Evolutionary conservation across 2,329 filamentous ascomycete species (phyloP).

Genomic region (Didymosphaeria variabile): DNA sequence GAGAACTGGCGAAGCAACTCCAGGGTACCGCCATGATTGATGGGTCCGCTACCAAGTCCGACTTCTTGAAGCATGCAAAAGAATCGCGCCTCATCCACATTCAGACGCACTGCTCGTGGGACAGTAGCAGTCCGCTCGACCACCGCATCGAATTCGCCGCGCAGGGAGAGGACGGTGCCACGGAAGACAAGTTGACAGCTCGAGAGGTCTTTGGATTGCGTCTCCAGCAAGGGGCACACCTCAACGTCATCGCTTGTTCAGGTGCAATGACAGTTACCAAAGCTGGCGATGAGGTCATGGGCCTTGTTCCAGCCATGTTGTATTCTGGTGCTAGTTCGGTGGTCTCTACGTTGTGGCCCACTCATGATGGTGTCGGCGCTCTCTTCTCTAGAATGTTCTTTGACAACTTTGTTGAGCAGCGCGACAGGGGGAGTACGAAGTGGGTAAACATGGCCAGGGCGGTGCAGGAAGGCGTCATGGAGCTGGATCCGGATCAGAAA

Average conservation of each 20-base stretch:
- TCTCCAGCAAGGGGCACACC: slow-evolving; percentile 9
- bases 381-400: neutral
- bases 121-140: slow-evolving; percentile 12
- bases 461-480: neutral
- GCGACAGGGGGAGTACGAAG: neutral
- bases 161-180: neutral
- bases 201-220: slow-evolving; percentile 11
- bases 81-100: slow-evolving; percentile 7
- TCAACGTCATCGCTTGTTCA: slow-evolving; percentile 16
- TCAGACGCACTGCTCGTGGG: slow-evolving; percentile 17
- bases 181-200: slow-evolving; percentile 4
- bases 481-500: neutral
- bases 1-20: neutral
- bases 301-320: slow-evolving; percentile 17
- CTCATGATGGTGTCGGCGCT: slow-evolving; percentile 1
- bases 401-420: slow-evolving; percentile 3
- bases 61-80: slow-evolving; percentile 6
- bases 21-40: slow-evolving; percentile 4
- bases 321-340: slow-evolving; percentile 16
- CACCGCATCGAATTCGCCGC: slow-evolving; percentile 12
- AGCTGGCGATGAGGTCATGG: slow-evolving; percentile 17
- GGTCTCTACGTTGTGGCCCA: slow-evolving; percentile 15
- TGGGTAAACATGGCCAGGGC: neutral
- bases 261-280: slow-evolving; percentile 11
- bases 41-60: slow-evolving; percentile 3